Base-by-base conservation (phyloP, 495 filamentous ascomycete species). In the Jackrogersella minutella region DNA sequence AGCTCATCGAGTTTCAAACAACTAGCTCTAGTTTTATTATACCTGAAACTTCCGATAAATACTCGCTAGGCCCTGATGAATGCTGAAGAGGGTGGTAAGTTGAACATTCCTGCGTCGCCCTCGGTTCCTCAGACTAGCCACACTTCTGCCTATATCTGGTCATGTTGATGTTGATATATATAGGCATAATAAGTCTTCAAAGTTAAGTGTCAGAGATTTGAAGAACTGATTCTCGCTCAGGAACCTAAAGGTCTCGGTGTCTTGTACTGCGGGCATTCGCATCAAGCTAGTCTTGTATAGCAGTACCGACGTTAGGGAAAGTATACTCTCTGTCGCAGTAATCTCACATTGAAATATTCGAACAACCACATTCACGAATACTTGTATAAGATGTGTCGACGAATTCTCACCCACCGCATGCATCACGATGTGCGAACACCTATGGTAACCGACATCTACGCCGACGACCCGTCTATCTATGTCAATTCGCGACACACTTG, bases 371-470 rank as follows among this genome's bases (percentile, higher is more conserved):
- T 39, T 1, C 1, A 14, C 36, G 11, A 14, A 5, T 31, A 49
- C 2, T 0, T 31, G 31, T 30, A 28, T 16, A 64, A 30, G 4
- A 72, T 74, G 72, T 74, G 69, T 40, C 34, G 52, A 14, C 55
- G 34, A 11, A 62, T 46, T 1, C 19, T 66, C 3, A 68, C 39
- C 7, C 72, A 74, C 16, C 10, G 34, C 5, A 74, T 74, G 72
- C 72, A 74, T 50, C 72, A 74, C 61, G 69, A 72, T 16, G 66
- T 74, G 16, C 66, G 66, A 0, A 22, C 24, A 0, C 66, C 64
- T 2, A 74, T 72, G 63, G 59, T 74, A 26, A 31, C 60, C 0
- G 44, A 64, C 21, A 26, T 62, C 0, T 3, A 10, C 3, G 5
- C 4, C 5, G 16, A 57, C 0, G 2, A 21, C 6, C 52, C 64